phyloP scores from a whole-genome alignment of 495 filamentous ascomycete species.

The Aspergillus haitiensis region DNA sequence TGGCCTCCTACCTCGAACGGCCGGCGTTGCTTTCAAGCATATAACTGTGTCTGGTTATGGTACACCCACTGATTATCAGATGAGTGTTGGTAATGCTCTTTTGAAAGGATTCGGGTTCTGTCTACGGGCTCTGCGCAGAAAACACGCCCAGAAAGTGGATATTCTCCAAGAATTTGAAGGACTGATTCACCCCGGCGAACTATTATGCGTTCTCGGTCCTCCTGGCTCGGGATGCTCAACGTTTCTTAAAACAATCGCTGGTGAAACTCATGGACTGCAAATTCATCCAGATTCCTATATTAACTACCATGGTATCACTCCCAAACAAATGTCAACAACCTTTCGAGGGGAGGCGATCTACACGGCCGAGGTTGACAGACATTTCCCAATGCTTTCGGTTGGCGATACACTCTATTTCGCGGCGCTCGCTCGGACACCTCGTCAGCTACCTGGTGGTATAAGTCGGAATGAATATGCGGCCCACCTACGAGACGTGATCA shows the following conservation, averaged over 20 bases:
- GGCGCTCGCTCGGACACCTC: constrained; percentile 47
- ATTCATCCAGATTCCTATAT: constrained; percentile 55
- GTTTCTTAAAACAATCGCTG: constrained; percentile 68
- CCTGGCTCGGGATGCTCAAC: constrained; percentile 71
- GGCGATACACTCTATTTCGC: constrained; percentile 65
- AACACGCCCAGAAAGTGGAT: constrained; percentile 52
- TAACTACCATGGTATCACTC: constrained; percentile 70
- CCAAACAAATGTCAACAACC: constrained; percentile 62
- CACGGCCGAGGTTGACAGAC: constrained; percentile 61
- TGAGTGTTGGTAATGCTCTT: constrained; percentile 67
- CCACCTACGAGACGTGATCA: constrained; percentile 54
- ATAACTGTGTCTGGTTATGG: constrained; percentile 67
- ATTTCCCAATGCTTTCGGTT: constrained; percentile 64
- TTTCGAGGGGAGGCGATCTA: constrained; percentile 70
- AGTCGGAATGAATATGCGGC: constrained; percentile 44
- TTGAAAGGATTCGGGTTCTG: constrained; percentile 50
- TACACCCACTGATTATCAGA: constrained; percentile 73
- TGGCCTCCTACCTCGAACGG: neutral
- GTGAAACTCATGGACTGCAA: constrained; percentile 70
- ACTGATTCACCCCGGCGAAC: constrained; percentile 70
- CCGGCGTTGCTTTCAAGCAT: constrained; percentile 53
- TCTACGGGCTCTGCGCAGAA: constrained; percentile 39
- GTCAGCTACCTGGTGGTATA: constrained; percentile 38
- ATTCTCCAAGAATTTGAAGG: constrained; percentile 73
- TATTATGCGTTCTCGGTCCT: constrained; percentile 75